Conservation (phyloP, 2,329 filamentous ascomycete species). For the Colletotrichum acutatum region DNA sequence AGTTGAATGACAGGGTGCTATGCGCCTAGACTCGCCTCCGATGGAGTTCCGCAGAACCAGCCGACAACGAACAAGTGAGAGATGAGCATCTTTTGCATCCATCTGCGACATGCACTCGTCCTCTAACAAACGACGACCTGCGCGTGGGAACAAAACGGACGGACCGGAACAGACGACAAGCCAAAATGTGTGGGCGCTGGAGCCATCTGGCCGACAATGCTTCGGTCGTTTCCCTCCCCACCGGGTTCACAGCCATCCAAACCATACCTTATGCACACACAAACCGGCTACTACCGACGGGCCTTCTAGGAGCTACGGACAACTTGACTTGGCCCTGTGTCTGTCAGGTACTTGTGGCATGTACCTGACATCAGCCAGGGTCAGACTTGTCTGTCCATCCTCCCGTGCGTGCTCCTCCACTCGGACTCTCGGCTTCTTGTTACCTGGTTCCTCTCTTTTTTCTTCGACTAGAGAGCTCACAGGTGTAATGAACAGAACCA, state of each 20-base stretch:
- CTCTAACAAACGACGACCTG: neutral
- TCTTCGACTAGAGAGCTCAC: slow-evolving; percentile 9
- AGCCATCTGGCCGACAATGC: slow-evolving; percentile 25
- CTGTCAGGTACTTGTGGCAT: slow-evolving; percentile 4
- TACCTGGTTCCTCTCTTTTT: slow-evolving; percentile 13
- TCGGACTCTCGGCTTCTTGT: neutral
- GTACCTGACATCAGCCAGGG: slow-evolving; percentile 22
- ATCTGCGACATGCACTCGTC: neutral
- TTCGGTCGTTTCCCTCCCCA: neutral
- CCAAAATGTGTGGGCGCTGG: neutral
- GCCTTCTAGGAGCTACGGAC: slow-evolving; percentile 18
- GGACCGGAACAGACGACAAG: neutral
- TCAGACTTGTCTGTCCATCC: neutral
- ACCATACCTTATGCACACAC: neutral
- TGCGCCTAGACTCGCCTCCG: slow-evolving; percentile 18
- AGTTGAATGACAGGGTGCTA: slow-evolving; percentile 11
- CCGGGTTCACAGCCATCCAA: slow-evolving; percentile 5
- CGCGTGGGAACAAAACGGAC: slow-evolving; percentile 13
- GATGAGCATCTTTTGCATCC: slow-evolving; percentile 3
- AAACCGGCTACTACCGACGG: slow-evolving; percentile 26
- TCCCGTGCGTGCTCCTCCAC: slow-evolving; percentile 10
- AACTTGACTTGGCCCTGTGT: slow-evolving; percentile 13
- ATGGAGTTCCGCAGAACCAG: slow-evolving; percentile 32
- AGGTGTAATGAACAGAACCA: slow-evolving; percentile 6
- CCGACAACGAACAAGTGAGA: slow-evolving; percentile 20